Conservation (phyloP, 2,329 filamentous ascomycete genomes). For the Cadophora luteo-olivacea region DNA sequence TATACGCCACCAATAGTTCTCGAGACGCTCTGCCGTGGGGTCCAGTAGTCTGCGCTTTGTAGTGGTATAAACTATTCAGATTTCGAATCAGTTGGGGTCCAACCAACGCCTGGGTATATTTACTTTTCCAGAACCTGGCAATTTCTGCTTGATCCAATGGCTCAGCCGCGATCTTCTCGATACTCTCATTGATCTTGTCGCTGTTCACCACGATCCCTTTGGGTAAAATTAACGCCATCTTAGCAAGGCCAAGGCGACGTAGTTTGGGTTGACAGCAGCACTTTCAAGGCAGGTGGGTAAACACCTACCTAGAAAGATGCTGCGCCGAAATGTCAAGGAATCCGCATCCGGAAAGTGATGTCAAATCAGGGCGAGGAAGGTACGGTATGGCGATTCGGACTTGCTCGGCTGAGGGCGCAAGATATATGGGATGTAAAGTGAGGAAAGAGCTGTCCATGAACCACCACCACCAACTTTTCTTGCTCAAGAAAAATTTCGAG, state of each 20-base stretch:
- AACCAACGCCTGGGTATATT: conserved; percentile 8
- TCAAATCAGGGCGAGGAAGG: neutral
- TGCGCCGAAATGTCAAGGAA: conserved; percentile 34
- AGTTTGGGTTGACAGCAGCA: conserved; percentile 37
- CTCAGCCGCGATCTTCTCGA: conserved; percentile 55
- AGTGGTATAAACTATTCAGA: conserved; percentile 61
- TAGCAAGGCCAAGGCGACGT: conserved; percentile 21
- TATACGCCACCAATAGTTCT: conserved; percentile 72
- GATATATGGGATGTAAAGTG: conserved; percentile 2
- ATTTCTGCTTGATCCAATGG: conserved; percentile 56
- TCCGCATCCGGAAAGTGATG: conserved; percentile 29
- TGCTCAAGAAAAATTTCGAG: neutral
- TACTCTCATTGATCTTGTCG: conserved; percentile 57
- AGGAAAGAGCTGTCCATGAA: conserved; percentile 12
- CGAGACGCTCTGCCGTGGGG: conserved; percentile 66
- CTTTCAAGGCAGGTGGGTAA: conserved; percentile 39
- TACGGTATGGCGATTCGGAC: neutral
- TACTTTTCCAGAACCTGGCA: conserved; percentile 64
- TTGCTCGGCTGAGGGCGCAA: conserved; percentile 5
- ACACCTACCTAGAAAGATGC: conserved; percentile 44
- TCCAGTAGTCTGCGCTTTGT: conserved; percentile 64
- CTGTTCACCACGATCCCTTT: conserved; percentile 64
- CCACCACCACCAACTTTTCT: conserved; percentile 5
- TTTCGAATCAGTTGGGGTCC: conserved; percentile 29
- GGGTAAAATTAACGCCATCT: conserved; percentile 55